phyloP scores from a whole-genome alignment of 352 stramenopile species.

The Phytopythium vexans region DNA sequence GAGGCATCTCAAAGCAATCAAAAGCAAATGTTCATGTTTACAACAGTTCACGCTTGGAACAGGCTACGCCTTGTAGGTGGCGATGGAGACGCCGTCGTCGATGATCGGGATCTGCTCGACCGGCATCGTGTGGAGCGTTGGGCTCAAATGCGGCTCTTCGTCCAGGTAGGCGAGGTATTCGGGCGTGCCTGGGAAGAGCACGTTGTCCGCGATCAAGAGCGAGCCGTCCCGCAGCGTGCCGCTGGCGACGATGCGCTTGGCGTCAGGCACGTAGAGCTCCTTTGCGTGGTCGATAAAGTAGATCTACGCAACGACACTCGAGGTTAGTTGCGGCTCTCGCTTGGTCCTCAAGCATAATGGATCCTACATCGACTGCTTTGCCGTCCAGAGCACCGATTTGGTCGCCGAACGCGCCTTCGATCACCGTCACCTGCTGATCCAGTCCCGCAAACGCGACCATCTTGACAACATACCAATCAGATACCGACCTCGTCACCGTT shows the following conservation, averaged over 20 bases:
- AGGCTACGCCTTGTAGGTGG: constrained; percentile 1
- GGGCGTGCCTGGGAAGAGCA: constrained; percentile 34
- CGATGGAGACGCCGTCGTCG: constrained; percentile 16
- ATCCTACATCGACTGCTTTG: constrained; percentile 42
- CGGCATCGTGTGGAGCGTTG: constrained; percentile 16
- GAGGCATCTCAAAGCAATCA: background rate
- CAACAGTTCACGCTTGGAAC: background rate
- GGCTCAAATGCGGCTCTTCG: constrained; percentile 29
- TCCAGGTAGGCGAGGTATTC: constrained; percentile 48
- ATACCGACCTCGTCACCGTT: background rate
- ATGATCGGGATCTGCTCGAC: constrained; percentile 2
- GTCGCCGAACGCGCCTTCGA: constrained; percentile 34
- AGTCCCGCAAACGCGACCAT: constrained; percentile 46
- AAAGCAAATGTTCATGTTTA: background rate
- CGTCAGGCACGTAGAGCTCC: constrained; percentile 32
- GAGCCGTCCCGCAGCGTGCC: constrained; percentile 29
- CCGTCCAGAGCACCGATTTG: constrained; percentile 26
- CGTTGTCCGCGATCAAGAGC: constrained; percentile 42
- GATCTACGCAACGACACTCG: constrained; percentile 12
- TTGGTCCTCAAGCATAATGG: background rate
- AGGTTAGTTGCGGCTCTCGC: too few relatives aligned
- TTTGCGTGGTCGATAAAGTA: constrained; percentile 61
- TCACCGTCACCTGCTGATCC: constrained; percentile 43
- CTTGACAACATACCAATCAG: constrained; percentile 2
- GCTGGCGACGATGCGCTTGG: constrained; percentile 45